Base-by-base conservation (phyloP, 768 basidiomycete species). In the Suillus discolor region DNA sequence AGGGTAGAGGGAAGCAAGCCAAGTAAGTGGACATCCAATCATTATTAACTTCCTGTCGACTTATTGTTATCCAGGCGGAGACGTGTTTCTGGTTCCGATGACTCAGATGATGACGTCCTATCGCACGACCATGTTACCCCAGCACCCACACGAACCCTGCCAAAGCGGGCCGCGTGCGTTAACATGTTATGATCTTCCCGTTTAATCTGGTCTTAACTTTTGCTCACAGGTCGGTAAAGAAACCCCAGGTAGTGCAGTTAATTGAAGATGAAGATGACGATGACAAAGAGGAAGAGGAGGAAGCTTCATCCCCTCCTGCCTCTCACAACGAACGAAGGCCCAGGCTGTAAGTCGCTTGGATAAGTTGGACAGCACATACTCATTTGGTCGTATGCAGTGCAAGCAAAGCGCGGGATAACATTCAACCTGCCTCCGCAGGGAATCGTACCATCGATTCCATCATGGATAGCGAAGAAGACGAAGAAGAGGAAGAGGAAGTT, bases 141-240 rank as follows among this genome's bases (percentile, higher is more conserved):
- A 42, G 75, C 78, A 13, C 85, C 86, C n/a, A 84, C 82, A 23
- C 79, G 87, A 62, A 76, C 73, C 9, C 72, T 89, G 70, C 89
- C 89, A 3, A 84, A 82, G 72, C 79, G 89, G 69, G 81, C 84
- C 47, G 88, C 82, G 89, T 89, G 77, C 68, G 88, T 77, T 16
- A 55, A 25, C 54, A n/a, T 9, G 42, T 54, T 53, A 55, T 45
- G 41, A 38, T 23, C 39, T 18, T 36, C 16, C 34, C 28, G 6
- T 28, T 9, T 44, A 12, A 54, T 23, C 18, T 60, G 9, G 41
- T 62, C 9, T 62, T 47, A 20, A 28, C 62, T 31, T 28, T 25
- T 8, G 12, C 23, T 6, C 63, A 18, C 34, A 85, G 83, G 36
- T 79, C 83, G 47, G 73, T 69, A 8, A 84, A 80, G 70, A 83